These are phyloP conservation scores for Pyropia yezoensis DNA, from an alignment of 23 red algal genomes.

Conservation along the genomic window DNA sequence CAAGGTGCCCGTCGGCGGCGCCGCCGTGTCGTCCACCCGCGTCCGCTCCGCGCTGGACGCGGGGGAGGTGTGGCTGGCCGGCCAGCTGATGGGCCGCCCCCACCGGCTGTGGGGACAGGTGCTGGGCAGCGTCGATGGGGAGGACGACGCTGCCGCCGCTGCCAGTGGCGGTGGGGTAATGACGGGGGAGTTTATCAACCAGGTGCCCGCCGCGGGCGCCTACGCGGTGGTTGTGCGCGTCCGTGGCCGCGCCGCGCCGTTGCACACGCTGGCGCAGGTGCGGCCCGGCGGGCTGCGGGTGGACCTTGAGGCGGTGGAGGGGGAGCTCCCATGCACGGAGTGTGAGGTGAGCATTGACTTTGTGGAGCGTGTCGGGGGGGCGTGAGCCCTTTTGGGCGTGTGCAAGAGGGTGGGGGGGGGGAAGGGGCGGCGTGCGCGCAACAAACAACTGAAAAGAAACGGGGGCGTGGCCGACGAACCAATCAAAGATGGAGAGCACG, in stretches of 20 bases:
- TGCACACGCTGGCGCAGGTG: conserved; percentile 11
- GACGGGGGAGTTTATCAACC: conserved; percentile 35
- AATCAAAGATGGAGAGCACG: too few relatives aligned
- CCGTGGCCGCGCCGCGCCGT: conserved; percentile 17
- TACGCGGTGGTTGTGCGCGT: conserved; percentile 50
- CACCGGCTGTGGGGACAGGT: conserved; percentile 39
- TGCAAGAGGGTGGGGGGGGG: too few relatives aligned
- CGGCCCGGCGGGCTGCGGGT: too few relatives aligned
- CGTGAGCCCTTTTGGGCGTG: not conserved
- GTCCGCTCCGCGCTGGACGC: conserved; percentile 27
- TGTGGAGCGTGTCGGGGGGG: conserved; percentile 12
- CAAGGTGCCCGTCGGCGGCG: conserved; percentile 6
- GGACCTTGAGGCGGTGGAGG: not conserved
- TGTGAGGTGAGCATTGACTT: conserved; percentile 62
- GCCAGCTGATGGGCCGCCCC: conserved; percentile 24
- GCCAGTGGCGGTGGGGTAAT: not conserved
- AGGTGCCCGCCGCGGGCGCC: conserved; percentile 20
- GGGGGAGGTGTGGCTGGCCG: conserved; percentile 33
- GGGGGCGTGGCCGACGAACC: too few relatives aligned
- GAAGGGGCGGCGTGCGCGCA: too few relatives aligned
- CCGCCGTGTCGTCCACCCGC: conserved; percentile 18
- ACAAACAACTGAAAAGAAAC: too few relatives aligned
- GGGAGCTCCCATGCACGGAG: conserved; percentile 10
- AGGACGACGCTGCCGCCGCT: too few relatives aligned
- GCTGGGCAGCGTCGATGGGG: not conserved